These are phyloP conservation scores for Chaetomium strumarium DNA, from an alignment of 2,329 filamentous ascomycete genomes.

Conservation along the genomic window DNA sequence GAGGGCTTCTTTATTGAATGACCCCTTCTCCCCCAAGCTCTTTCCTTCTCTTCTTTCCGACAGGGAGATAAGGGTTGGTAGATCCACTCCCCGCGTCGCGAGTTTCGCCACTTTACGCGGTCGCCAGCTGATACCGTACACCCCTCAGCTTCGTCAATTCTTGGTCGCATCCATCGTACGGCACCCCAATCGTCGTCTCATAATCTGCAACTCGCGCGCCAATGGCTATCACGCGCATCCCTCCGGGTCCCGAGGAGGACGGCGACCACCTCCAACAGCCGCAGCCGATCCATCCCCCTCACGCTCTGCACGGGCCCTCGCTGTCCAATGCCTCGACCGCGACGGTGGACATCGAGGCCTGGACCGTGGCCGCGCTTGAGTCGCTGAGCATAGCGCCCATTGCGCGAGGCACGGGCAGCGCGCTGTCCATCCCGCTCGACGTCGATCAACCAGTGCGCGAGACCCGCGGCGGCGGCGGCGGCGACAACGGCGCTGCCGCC, in stretches of 20 bases:
- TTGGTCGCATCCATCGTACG: neutral
- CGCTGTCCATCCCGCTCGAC: constrained; percentile 73
- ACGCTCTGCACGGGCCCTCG: constrained; percentile 18
- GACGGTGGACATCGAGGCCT: constrained; percentile 58
- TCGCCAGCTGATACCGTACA: neutral
- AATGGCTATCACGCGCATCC: constrained; percentile 23
- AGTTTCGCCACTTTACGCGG: constrained; percentile 12
- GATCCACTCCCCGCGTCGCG: neutral
- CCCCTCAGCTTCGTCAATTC: neutral
- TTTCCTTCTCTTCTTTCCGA: neutral
- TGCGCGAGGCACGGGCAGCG: constrained; percentile 54
- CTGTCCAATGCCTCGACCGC: constrained; percentile 25
- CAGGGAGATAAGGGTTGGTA: neutral
- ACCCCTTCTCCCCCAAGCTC: neutral
- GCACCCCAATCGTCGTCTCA: neutral
- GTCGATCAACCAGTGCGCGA: constrained; percentile 31
- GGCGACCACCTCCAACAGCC: constrained; percentile 5
- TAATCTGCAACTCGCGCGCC: neutral
- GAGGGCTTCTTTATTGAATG: neutral
- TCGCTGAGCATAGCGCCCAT: constrained; percentile 49
- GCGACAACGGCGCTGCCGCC: constrained; percentile 21
- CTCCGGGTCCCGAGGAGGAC: constrained; percentile 8
- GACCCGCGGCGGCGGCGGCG: constrained; percentile 27
- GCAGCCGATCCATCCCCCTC: constrained; percentile 3
- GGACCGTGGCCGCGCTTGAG: constrained; percentile 56